Conservation (phyloP, 2,329 filamentous ascomycete genomes). For the Fusarium poae region DNA sequence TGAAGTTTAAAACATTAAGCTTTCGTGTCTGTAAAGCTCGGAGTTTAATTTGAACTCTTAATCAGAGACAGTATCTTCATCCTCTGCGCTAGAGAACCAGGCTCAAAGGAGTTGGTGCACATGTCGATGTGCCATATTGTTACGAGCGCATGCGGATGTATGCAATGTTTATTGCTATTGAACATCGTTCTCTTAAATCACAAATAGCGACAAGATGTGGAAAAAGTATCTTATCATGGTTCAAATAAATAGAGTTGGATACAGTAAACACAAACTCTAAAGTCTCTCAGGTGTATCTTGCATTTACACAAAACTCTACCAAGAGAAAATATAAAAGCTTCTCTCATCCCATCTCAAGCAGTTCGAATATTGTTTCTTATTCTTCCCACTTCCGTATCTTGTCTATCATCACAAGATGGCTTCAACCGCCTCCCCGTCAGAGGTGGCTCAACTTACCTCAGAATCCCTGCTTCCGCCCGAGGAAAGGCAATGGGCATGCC, state of each 20-base stretch:
- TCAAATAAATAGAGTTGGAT: not conserved
- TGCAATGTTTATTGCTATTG: not conserved
- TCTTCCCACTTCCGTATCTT: not conserved
- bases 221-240: not conserved
- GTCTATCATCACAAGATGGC: not conserved
- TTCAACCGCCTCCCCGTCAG: not conserved
- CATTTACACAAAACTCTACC: not conserved
- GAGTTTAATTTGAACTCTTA: too few species aligned
- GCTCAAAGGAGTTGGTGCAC: not conserved
- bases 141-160: not conserved
- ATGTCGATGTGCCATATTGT: not conserved
- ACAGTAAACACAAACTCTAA: not conserved
- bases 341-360: not conserved
- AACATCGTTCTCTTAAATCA: not conserved
- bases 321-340: not conserved
- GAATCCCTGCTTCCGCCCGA: too few species aligned
- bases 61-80: not conserved
- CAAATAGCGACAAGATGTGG: not conserved
- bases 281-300: not conserved
- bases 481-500: not conserved
- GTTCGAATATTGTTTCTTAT: not conserved
- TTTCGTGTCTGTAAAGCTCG: not conserved
- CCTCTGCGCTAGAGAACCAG: not conserved
- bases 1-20: not conserved
- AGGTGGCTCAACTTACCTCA: not conserved